A percentile compares a stretch with the other conserved stretches of the same genome.
These are phyloP conservation scores for Cercophora samala DNA, from an alignment of 495 filamentous ascomycete genomes.

Conservation along the genomic window DNA sequence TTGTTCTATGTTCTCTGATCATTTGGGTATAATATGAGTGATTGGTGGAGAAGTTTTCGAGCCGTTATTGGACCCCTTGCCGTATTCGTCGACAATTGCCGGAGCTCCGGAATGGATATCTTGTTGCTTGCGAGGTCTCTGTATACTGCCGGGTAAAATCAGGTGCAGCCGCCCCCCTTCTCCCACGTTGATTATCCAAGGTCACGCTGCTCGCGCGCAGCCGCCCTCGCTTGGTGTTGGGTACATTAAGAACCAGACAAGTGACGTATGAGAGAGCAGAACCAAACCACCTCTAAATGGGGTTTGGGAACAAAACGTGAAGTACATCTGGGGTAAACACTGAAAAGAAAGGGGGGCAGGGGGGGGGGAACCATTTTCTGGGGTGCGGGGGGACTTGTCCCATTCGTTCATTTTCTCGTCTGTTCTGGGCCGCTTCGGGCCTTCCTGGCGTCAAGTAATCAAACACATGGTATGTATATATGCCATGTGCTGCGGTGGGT, in stretches of 20 bases:
- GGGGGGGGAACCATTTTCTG: conserved; percentile 12
- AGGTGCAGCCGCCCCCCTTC: conserved; percentile 14
- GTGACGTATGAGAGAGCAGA: conserved; percentile 18
- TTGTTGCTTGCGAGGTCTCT: neutral
- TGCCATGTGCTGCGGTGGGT: neutral
- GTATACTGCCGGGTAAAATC: conserved; percentile 27
- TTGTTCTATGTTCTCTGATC: conserved; percentile 34
- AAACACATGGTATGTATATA: neutral
- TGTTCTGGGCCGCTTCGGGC: conserved; percentile 21
- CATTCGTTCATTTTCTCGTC: conserved; percentile 3
- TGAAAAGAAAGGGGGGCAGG: neutral
- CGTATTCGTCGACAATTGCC: conserved; percentile 39
- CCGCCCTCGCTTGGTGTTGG: neutral
- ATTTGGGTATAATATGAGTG: conserved; percentile 39
- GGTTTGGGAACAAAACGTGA: conserved; percentile 4
- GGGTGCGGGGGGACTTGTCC: conserved; percentile 11
- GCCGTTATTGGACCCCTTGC: conserved; percentile 39
- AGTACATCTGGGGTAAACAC: neutral
- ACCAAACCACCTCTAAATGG: conserved; percentile 7
- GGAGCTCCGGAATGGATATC: conserved; percentile 33
- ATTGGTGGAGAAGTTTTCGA: conserved; percentile 36
- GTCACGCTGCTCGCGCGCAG: conserved; percentile 17
- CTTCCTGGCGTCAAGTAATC: conserved; percentile 24
- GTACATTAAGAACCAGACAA: conserved; percentile 13
- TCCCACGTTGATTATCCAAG: conserved; percentile 8